Evolutionary conservation across 2,329 filamentous ascomycete species (phyloP).

Genomic region (Microdochium nivale): DNA sequence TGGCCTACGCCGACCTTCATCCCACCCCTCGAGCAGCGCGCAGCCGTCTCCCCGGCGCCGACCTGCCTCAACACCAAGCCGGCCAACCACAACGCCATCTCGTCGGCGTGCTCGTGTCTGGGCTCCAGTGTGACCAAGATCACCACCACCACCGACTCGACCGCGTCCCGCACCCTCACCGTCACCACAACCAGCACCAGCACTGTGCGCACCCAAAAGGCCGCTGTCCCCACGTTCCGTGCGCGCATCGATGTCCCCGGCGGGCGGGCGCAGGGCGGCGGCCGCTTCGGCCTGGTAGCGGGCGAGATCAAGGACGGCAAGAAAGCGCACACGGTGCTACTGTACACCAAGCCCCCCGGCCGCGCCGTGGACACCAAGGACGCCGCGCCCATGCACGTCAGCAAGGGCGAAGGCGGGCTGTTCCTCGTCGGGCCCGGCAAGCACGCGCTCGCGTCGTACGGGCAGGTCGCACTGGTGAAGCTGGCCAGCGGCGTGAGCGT

Average conservation of each 20-base stretch:
- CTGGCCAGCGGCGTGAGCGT: too few relatives aligned
- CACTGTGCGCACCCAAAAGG: not conserved
- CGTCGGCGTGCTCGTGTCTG: not conserved
- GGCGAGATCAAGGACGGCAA: not conserved
- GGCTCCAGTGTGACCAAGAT: not conserved
- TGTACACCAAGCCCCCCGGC: not conserved
- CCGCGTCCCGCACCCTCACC: not conserved
- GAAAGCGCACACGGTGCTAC: not conserved
- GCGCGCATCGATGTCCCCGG: not conserved
- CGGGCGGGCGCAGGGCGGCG: not conserved
- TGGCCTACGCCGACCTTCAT: too few relatives aligned
- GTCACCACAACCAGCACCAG: not conserved
- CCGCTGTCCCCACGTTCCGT: not conserved
- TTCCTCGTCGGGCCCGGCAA: not conserved
- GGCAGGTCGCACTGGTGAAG: not conserved
- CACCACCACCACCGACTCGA: not conserved
- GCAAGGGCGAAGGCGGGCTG: not conserved
- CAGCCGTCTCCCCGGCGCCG: not conserved
- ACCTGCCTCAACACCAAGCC: not conserved
- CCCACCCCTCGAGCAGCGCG: not conserved
- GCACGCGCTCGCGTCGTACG: not conserved
- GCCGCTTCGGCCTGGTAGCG: not conserved
- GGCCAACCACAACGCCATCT: not conserved
- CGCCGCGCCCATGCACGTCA: not conserved
- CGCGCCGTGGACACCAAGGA: not conserved